Conservation (phyloP, 2,329 filamentous ascomycete genomes). For the Colletotrichum caudatum region DNA sequence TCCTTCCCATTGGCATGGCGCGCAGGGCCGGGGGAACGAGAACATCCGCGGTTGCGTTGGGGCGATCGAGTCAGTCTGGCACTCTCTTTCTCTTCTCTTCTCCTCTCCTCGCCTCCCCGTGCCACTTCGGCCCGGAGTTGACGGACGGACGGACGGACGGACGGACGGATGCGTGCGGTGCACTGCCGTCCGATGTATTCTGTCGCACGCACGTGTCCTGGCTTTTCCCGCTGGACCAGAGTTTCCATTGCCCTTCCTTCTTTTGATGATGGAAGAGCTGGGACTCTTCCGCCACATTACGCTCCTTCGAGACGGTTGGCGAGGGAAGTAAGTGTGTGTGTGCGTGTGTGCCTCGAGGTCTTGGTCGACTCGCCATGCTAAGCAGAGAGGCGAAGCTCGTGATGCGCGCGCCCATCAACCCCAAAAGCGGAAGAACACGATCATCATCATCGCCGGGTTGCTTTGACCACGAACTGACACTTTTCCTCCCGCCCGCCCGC, state of each 20-base stretch:
- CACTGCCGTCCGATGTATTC: too few relatives aligned
- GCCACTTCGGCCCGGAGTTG: too few relatives aligned
- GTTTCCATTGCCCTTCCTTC: background rate
- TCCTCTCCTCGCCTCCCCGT: too few relatives aligned
- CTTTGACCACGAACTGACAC: slow-evolving; percentile 2
- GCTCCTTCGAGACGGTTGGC: background rate
- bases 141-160: too few relatives aligned
- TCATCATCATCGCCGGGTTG: slow-evolving; percentile 25
- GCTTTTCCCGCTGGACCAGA: too few relatives aligned
- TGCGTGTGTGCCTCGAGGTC: background rate
- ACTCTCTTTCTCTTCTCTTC: too few relatives aligned
- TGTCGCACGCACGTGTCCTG: background rate
- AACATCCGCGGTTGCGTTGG: slow-evolving; percentile 11
- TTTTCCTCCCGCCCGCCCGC: background rate
- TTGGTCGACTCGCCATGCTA: background rate
- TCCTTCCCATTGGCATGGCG: slow-evolving; percentile 12
- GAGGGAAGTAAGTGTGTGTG: background rate
- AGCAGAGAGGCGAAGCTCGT: background rate
- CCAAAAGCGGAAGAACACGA: slow-evolving; percentile 1
- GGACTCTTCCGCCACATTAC: too few relatives aligned
- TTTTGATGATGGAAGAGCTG: too few relatives aligned
- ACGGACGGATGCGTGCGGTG: background rate
- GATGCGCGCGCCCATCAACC: background rate
- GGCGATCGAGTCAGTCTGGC: background rate
- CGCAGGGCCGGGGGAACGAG: background rate